Conservation (phyloP, 2,329 filamentous ascomycete species). For the Arthrobotrys entomopaga region DNA sequence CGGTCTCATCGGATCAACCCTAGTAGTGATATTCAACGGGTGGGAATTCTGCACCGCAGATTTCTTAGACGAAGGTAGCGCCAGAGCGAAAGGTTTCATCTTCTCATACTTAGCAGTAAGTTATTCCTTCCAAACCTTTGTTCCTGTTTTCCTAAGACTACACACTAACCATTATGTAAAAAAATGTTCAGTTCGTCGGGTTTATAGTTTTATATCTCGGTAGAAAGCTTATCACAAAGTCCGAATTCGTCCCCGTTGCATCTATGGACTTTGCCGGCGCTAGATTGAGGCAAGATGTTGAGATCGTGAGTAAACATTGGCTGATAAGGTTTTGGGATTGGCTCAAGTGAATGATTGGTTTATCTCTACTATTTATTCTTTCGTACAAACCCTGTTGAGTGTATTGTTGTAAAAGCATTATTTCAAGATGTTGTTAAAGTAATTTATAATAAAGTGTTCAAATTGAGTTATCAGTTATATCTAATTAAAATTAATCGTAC, state of each 20-base stretch:
- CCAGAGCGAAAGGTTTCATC: slow-evolving; percentile 42
- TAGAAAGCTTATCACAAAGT: slow-evolving; percentile 45
- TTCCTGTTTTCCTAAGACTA: background rate
- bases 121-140: background rate
- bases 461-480: background rate
- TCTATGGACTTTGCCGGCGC: slow-evolving; percentile 53
- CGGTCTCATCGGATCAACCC: slow-evolving; percentile 55
- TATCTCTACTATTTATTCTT: background rate
- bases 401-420: too few species aligned
- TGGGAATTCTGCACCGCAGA: slow-evolving; percentile 50
- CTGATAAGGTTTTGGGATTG: slow-evolving; percentile 48
- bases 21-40: slow-evolving; percentile 53
- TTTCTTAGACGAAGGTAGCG: slow-evolving; percentile 44
- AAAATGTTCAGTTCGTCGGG: slow-evolving; percentile 32
- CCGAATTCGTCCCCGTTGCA: slow-evolving; percentile 48
- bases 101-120: slow-evolving; percentile 50
- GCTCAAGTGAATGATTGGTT: slow-evolving; percentile 28
- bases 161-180: background rate
- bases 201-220: slow-evolving; percentile 50
- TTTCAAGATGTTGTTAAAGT: too few species aligned
- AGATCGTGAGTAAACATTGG: slow-evolving; percentile 46
- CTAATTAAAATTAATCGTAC: background rate
- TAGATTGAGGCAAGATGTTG: slow-evolving; percentile 37
- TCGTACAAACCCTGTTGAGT: background rate
- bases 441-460: background rate